Base-by-base conservation (phyloP, 2,329 filamentous ascomycete species). In the Epicoccum nigrum region DNA sequence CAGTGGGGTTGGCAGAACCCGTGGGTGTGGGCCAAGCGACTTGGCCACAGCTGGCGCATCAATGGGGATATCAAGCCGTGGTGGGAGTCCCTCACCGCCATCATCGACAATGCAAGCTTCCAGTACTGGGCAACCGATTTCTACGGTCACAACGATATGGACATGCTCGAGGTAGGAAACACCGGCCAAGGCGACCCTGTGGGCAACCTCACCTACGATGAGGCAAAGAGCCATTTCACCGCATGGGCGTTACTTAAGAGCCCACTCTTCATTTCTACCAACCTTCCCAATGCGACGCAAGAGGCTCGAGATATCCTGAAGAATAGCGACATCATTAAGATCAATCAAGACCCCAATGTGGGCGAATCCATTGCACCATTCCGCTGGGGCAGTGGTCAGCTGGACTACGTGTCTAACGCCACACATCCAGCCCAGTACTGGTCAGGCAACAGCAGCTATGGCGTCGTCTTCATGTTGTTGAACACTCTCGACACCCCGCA, bases 381-480 rank as follows among this genome's bases (percentile, higher is more conserved):
- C 59, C 61, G 59, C 21, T 78, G 76, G 76, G 81, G 79, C 0
- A 66, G 70, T 3, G 80, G 80, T 54, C 63, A 67, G 64, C 68
- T 74, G 0, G 76, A 81, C 56, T 77, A 73, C 60, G 79, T 78
- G 0, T 81, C 74, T 57, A 78, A 83, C 55, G 54, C 62, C 6
- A 49, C 54, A 1, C 46, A 48, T 20, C 58, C 60, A 1, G 58
- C 59, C 2, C 55, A 64, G 25, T 64, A 56, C 40, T 64, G 61
- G 61, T 41, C 55, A 8, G 58, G 59, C 1, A 51, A 51, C 23
- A 51, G 51, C 32, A 51, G 28, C 11, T 49, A 57, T 3, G 59
- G 61, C 2, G 47, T 57, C 21, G 35, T 62, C 3, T 59, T 62
- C 20, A 47, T 64, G 46, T 34, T 63, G 9, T 45, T 64, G 8